Evolutionary conservation across 768 basidiomycete genomes (phyloP), one percentile per base, ranked within the genome.

Genomic region (Lepiota venenata): DNA sequence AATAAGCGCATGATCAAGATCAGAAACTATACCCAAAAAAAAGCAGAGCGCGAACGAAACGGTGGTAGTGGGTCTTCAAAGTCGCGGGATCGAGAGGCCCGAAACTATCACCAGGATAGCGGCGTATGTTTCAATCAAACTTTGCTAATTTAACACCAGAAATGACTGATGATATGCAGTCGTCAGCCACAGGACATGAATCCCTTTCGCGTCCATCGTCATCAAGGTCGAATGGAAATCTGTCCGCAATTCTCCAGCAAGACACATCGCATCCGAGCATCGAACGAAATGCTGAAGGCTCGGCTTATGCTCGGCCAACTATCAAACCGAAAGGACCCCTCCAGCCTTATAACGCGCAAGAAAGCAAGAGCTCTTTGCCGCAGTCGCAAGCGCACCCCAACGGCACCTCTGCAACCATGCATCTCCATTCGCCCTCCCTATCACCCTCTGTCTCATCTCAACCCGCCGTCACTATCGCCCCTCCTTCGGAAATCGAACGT

Each of bases 1-100:
- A 98, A 93, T 70, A 93, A 98, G 56, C 90, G 97, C 57, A 97
- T 98, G 72, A 93, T 92, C 35, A 85, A 91, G 61, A 94, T 93
- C 58, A 74, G 93, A 60, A 85, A 88, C 56, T 92, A 98, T 68
- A 88, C 90, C 2, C 94, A 98, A 71, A 91, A 89, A 68, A 86
- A 91, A 64, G 83, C 87, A 20, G 84, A 90, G 65, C 75, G 77
- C 61, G 84, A 86, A 56, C 70, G 68, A 60, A 76, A 72, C 32
- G 75, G 69, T 21, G 72, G 72, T 14, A 74, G 73, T 51, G 66
- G 68, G 32, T 76, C 75, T 41, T 71, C 73, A 9, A 74, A 69
- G 56, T 70, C 75, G 15, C 71, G 75, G 48, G 77, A 76, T 15
- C 66, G 67, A 18, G 72, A 74, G 18, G 66, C 73, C 43, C 63